Evolutionary conservation across 805 yeast species (phyloP).

Genomic region (Torulaspora microellipsoides): DNA sequence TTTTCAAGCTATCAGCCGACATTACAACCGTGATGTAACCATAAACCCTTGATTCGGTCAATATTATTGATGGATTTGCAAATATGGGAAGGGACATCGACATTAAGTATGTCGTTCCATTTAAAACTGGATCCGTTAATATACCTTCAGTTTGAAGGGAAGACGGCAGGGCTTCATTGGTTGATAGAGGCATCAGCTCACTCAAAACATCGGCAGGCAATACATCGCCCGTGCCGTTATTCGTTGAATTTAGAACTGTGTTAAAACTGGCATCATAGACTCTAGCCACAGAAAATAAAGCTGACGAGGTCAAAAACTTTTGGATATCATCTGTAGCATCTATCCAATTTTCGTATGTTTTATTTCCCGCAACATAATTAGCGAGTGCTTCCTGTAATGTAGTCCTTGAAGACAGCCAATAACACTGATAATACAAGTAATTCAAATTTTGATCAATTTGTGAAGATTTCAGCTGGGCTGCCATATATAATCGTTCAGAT

Average conservation of each 20-base stretch:
- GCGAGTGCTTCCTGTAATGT: conserved; percentile 57
- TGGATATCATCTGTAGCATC: conserved; percentile 46
- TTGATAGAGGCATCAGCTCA: conserved; percentile 47
- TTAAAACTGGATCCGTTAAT: conserved; percentile 61
- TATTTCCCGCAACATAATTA: conserved; percentile 68
- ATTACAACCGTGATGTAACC: conserved; percentile 67
- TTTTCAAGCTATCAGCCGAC: conserved; percentile 41
- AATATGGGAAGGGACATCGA: conserved; percentile 76
- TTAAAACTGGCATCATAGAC: conserved; percentile 59
- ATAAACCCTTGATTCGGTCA: conserved; percentile 52
- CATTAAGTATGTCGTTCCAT: conserved; percentile 47
- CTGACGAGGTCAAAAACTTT: conserved; percentile 61
- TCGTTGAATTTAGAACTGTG: conserved; percentile 43
- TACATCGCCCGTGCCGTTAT: conserved; percentile 37
- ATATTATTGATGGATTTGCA: conserved; percentile 64
- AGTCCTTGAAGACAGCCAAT: conserved; percentile 59
- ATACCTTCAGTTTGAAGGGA: conserved; percentile 43
- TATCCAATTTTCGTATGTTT: conserved; percentile 46
- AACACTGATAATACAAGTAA: conserved; percentile 61
- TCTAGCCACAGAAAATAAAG: conserved; percentile 56
- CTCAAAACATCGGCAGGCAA: conserved; percentile 34
- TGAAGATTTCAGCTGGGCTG: conserved; percentile 75
- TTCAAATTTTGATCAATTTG: conserved; percentile 69
- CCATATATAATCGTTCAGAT: conserved; percentile 67
- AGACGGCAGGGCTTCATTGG: conserved; percentile 44